Conservation (phyloP, 441 rosid species). For the Adansonia grandidieri region DNA sequence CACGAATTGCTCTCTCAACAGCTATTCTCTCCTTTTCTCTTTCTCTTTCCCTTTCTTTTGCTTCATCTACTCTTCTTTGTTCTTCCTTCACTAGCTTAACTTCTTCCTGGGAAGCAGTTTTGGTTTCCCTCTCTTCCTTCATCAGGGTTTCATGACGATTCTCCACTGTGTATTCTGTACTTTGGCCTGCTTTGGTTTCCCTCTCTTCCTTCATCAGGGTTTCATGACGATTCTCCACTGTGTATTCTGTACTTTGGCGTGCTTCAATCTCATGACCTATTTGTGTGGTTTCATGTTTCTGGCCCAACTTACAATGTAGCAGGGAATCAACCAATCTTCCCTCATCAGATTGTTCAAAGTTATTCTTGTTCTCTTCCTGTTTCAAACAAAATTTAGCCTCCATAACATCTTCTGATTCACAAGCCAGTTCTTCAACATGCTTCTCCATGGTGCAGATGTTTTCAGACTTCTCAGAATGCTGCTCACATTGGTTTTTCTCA, state of each 20-base stretch:
- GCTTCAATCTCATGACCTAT: slow-evolving; percentile 35
- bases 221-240: slow-evolving; percentile 40
- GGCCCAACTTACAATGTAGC: slow-evolving; percentile 32
- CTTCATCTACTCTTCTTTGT: slow-evolving; percentile 50
- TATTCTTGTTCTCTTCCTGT: slow-evolving; percentile 37
- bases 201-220: slow-evolving; percentile 47
- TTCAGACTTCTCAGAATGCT: slow-evolving; percentile 36
- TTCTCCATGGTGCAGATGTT: slow-evolving; percentile 39
- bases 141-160: slow-evolving; percentile 39
- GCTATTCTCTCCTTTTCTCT: slow-evolving; percentile 67
- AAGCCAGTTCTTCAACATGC: slow-evolving; percentile 45
- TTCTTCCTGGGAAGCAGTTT: slow-evolving; percentile 48
- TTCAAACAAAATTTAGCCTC: slow-evolving; percentile 38
- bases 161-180: slow-evolving; percentile 41
- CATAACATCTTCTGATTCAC: slow-evolving; percentile 46
- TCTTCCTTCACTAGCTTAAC: slow-evolving; percentile 44
- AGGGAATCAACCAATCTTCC: slow-evolving; percentile 38
- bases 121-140: slow-evolving; percentile 49
- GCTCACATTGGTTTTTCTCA: slow-evolving; percentile 45
- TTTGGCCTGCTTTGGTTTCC: slow-evolving; percentile 36
- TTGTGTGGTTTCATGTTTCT: slow-evolving; percentile 32
- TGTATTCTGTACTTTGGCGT: slow-evolving; percentile 38
- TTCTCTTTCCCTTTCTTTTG: slow-evolving; percentile 56
- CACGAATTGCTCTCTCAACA: slow-evolving; percentile 94
- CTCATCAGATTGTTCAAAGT: slow-evolving; percentile 36